These are phyloP conservation scores for Coniochaeta sp. DNA, from an alignment of 2,329 filamentous ascomycete genomes.

Conservation along the genomic window DNA sequence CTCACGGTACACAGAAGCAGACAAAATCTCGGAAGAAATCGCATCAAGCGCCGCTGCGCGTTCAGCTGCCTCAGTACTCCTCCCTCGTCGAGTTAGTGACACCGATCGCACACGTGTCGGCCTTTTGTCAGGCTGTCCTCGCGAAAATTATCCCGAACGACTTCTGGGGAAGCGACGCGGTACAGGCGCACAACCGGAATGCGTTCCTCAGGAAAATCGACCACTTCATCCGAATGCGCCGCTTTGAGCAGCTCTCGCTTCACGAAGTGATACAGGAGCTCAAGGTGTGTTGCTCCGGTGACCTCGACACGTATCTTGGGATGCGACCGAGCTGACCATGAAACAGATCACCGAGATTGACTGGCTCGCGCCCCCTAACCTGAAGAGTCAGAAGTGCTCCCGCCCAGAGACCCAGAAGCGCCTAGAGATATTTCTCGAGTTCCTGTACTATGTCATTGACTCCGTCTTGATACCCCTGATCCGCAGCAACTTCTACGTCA, in stretches of 20 bases:
- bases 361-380: slow-evolving; percentile 62
- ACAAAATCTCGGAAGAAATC: slow-evolving; percentile 12
- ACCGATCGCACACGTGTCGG: slow-evolving; percentile 63
- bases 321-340: slow-evolving; percentile 10
- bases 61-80: slow-evolving; percentile 31
- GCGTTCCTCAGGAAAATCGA: slow-evolving; percentile 64
- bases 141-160: slow-evolving; percentile 63
- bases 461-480: slow-evolving; percentile 84
- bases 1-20: not conserved
- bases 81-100: slow-evolving; percentile 63
- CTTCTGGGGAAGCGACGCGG: slow-evolving; percentile 62
- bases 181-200: slow-evolving; percentile 51
- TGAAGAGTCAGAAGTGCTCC: slow-evolving; percentile 50
- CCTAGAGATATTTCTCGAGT: slow-evolving; percentile 70
- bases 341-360: slow-evolving; percentile 56
- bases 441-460: slow-evolving; percentile 90
- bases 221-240: slow-evolving; percentile 67
- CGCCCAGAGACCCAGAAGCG: slow-evolving; percentile 69
- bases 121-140: slow-evolving; percentile 76
- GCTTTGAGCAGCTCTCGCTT: slow-evolving; percentile 74
- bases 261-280: slow-evolving; percentile 72
- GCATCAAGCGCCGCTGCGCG: slow-evolving; percentile 11
- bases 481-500: slow-evolving; percentile 86
- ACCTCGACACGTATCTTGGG: slow-evolving; percentile 1
- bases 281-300: slow-evolving; percentile 45